Base-by-base conservation (phyloP, 805 yeast species). In the Candida koratica region DNA sequence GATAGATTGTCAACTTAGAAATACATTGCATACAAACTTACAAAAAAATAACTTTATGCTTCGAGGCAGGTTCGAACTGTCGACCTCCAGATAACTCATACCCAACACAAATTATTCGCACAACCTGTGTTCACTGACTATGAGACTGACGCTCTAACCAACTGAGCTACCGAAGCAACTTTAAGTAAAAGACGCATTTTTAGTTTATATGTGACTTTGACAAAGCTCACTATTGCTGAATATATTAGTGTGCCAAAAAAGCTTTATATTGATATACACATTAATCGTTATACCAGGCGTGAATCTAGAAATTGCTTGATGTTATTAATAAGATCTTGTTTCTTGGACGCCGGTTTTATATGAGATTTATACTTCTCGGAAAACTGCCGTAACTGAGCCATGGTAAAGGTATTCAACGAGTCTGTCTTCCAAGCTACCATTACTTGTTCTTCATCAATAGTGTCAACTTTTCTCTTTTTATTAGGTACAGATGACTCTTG, bases 21-120 rank as follows among this genome's bases (percentile, higher is more conserved):
- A 20, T 20, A 20, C 11, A 11, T 20, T 20, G 10, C 11, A n/a
- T n/a, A n/a, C 11, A 20, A 20, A 32, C 15, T 4, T 15, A 17
- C n/a, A 31, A 32, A 32, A 32, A 32, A 15, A 32, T 6, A 25
- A 27, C 24, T n/a, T n/a, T n/a, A 31, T 62, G 69, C 69, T 61
- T 64, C 66, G 53, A 62, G 69, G 67, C 65, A 62, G 67, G 67
- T 52, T 62, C 67, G 69, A 62, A 62, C 69, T 62, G 65, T 61
- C 69, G 67, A 62, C 65, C 67, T 62, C 60, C 66, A 60, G 67
- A 62, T 60, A 28, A 37, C 65, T 58, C 64, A 56, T 32, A 41
- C 36, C 36, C 18, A 35, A 36, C 28, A 25, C n/a, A 8, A 17
- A 14, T 13, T 15, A 5, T 6, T 16, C 26, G 26, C 27, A n/a